A percentile compares a stretch with the other conserved stretches of the same genome.
phyloP scores from a whole-genome alignment of 352 stramenopile genomes.

The Peronosclerospora sorghi region DNA sequence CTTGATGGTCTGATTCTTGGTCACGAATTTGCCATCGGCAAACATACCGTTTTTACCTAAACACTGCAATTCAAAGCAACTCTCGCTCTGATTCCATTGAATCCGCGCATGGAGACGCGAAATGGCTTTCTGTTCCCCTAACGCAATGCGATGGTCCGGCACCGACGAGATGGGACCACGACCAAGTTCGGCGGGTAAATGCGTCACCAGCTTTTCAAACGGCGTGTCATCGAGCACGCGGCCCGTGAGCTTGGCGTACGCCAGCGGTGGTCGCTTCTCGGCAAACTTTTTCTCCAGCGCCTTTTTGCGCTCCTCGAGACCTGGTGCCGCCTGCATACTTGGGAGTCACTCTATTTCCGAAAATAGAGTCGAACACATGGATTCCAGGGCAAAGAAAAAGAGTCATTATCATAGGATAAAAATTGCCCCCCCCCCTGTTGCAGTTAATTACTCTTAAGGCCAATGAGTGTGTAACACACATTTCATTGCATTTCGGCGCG shows the following conservation, averaged over 20 bases:
- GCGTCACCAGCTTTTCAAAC: conserved; percentile 72
- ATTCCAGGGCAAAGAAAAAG: too few relatives aligned
- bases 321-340: conserved; percentile 9
- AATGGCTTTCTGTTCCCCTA: conserved; percentile 79
- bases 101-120: conserved; percentile 67
- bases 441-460: too few relatives aligned
- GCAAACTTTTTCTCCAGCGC: conserved; percentile 70
- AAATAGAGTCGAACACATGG: not conserved
- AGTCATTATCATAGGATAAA: too few relatives aligned
- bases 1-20: conserved; percentile 63
- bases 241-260: conserved; percentile 68
- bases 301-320: conserved; percentile 58
- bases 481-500: too few relatives aligned
- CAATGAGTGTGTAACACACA: too few relatives aligned
- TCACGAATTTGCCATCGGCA: conserved; percentile 48
- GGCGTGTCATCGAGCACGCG: conserved; percentile 43
- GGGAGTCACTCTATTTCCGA: not conserved
- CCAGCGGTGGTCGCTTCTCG: conserved; percentile 62
- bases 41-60: conserved; percentile 80
- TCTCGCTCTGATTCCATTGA: conserved; percentile 62
- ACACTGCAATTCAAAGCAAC: conserved; percentile 66
- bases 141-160: conserved; percentile 35
- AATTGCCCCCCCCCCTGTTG: too few relatives aligned
- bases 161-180: conserved; percentile 31
- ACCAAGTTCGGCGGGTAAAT: conserved; percentile 62